phyloP scores from a whole-genome alignment of 176 grass and related monocot genomes.

The Elaeis guineensis region DNA sequence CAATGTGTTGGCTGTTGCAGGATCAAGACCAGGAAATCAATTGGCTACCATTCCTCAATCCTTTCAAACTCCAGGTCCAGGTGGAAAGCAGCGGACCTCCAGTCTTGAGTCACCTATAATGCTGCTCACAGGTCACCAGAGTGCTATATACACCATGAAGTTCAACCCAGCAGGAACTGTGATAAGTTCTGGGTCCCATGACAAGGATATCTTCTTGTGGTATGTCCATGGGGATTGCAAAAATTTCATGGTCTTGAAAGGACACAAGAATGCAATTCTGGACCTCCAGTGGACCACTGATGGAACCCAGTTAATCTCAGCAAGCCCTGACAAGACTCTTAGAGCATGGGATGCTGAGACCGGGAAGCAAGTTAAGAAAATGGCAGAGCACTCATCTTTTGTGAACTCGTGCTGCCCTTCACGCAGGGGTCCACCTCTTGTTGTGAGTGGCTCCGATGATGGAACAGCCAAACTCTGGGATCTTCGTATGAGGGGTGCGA shows the following conservation, averaged over 20 bases:
- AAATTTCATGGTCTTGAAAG: constrained; percentile 94
- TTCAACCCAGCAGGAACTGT: constrained; percentile 96
- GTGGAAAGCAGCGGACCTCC: constrained; percentile 76
- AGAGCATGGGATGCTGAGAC: constrained; percentile 92
- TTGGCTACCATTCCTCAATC: constrained; percentile 43
- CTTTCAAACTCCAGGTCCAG: constrained; percentile 35
- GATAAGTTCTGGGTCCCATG: constrained; percentile 82
- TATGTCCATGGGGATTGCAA: constrained; percentile 96
- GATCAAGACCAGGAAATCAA: constrained; percentile 52
- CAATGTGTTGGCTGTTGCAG: constrained; percentile 68
- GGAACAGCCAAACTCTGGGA: constrained; percentile 97
- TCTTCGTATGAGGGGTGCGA: constrained; percentile 81
- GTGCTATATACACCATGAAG: constrained; percentile 84
- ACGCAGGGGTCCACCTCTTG: constrained; percentile 74
- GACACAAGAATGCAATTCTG: constrained; percentile 92
- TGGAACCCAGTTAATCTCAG: constrained; percentile 74
- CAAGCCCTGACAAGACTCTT: constrained; percentile 90
- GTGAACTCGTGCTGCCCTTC: constrained; percentile 91
- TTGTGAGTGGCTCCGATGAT: constrained; percentile 85
- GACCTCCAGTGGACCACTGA: constrained; percentile 94
- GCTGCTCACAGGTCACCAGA: constrained; percentile 85
- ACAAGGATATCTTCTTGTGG: constrained; percentile 97
- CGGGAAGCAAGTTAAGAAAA: constrained; percentile 96
- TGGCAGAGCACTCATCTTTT: constrained; percentile 91
- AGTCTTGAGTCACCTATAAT: constrained; percentile 88